These are phyloP conservation scores for Phanerochaete sordida DNA, from an alignment of 768 basidiomycete species.

Conservation along the genomic window DNA sequence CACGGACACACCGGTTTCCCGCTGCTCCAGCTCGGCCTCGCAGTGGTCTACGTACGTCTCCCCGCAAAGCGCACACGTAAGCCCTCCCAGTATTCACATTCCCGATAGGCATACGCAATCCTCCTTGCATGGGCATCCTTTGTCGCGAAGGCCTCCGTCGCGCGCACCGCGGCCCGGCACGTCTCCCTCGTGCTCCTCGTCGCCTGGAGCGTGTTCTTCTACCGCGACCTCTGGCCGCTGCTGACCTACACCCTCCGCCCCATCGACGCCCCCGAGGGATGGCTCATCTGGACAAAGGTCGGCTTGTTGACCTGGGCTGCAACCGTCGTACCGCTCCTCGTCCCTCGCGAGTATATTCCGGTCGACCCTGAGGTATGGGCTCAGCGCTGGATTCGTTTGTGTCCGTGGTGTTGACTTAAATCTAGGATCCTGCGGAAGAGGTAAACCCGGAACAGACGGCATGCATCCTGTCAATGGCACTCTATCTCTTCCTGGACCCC, in stretches of 20 bases:
- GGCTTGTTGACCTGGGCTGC: constrained; percentile 31
- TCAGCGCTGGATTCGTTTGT: background rate
- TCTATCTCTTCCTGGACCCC: constrained; percentile 38
- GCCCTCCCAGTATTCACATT: background rate
- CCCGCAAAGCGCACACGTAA: background rate
- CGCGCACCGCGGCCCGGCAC: constrained; percentile 26
- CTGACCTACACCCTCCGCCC: constrained; percentile 31
- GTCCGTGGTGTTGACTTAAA: background rate
- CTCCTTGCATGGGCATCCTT: constrained; percentile 28
- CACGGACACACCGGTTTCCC: constrained; percentile 17
- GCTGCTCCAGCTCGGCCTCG: constrained; percentile 28
- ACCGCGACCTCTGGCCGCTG: constrained; percentile 38
- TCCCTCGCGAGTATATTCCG: constrained; percentile 38
- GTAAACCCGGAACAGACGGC: constrained; percentile 45
- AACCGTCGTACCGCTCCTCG: constrained; percentile 33
- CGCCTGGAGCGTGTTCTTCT: constrained; percentile 32
- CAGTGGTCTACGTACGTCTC: constrained; percentile 14
- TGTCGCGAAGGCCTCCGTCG: constrained; percentile 21
- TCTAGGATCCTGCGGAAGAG: constrained; percentile 15
- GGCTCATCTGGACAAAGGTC: constrained; percentile 35
- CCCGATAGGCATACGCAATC: constrained; percentile 31
- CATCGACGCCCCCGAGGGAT: constrained; percentile 28
- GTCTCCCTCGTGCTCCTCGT: constrained; percentile 30
- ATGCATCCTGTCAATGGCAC: constrained; percentile 35
- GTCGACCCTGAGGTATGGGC: constrained; percentile 26